These are phyloP conservation scores for Pleoardoris graminearum DNA, from an alignment of 2,329 filamentous ascomycete species.

Conservation along the genomic window DNA sequence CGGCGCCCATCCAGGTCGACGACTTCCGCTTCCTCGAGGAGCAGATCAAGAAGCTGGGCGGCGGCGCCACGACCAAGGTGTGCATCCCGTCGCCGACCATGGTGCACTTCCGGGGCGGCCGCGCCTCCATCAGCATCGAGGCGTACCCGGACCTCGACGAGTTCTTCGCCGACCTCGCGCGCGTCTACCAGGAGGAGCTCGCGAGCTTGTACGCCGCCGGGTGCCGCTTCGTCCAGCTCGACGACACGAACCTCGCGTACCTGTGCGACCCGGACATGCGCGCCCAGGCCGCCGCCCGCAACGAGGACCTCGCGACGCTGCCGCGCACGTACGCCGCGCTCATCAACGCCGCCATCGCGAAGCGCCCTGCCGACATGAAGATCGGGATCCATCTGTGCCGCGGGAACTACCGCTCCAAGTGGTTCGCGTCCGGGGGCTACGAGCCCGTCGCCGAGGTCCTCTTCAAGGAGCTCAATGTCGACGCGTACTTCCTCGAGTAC, in stretches of 20 bases:
- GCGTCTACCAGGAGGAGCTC: slow-evolving; percentile 60
- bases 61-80: slow-evolving; percentile 55
- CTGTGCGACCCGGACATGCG: slow-evolving; percentile 62
- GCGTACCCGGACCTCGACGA: slow-evolving; percentile 60
- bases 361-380: slow-evolving; percentile 58
- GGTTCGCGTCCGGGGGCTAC: slow-evolving; percentile 63
- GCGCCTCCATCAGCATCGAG: slow-evolving; percentile 56
- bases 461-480: slow-evolving; percentile 60
- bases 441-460: slow-evolving; percentile 62
- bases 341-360: slow-evolving; percentile 59
- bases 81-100: slow-evolving; percentile 63
- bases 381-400: slow-evolving; percentile 62
- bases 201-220: slow-evolving; percentile 58
- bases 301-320: slow-evolving; percentile 55
- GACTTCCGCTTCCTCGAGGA: slow-evolving; percentile 60
- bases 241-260: slow-evolving; percentile 64
- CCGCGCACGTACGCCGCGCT: slow-evolving; percentile 58
- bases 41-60: slow-evolving; percentile 48
- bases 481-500: slow-evolving; percentile 64
- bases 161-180: slow-evolving; percentile 60
- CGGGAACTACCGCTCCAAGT: slow-evolving; percentile 61
- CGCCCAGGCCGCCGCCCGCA: slow-evolving; percentile 55
- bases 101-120: slow-evolving; percentile 62
- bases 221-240: slow-evolving; percentile 61
- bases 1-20: slow-evolving; percentile 59